A percentile compares a stretch with the other conserved stretches of the same genome.
Conservation (phyloP, 768 basidiomycete genomes). For the Russula olivacea region DNA sequence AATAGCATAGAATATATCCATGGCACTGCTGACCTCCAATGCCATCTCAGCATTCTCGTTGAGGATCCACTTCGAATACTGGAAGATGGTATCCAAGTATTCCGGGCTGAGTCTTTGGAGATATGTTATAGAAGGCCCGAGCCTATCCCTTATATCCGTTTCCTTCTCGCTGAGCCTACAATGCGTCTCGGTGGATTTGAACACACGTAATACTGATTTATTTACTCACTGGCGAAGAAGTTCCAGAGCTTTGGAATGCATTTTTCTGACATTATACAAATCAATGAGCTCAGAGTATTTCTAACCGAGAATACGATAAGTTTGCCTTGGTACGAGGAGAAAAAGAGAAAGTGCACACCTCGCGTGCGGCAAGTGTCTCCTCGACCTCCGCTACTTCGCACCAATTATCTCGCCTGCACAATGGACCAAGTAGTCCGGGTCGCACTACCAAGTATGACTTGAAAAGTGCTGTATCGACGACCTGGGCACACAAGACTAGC, state of each 20-base stretch:
- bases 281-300: slow-evolving; percentile 89
- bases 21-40: slow-evolving; percentile 51
- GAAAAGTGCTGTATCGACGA: slow-evolving; percentile 93
- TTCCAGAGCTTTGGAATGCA: slow-evolving; percentile 83
- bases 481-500: slow-evolving; percentile 81
- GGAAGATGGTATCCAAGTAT: slow-evolving; percentile 75
- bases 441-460: slow-evolving; percentile 83
- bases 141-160: slow-evolving; percentile 68
- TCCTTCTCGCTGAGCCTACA: slow-evolving; percentile 73
- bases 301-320: slow-evolving; percentile 37
- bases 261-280: slow-evolving; percentile 90
- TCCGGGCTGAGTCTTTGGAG: slow-evolving; percentile 85
- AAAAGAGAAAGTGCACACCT: slow-evolving; percentile 44
- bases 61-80: slow-evolving; percentile 81
- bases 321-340: neutral
- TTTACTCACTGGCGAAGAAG: slow-evolving; percentile 76
- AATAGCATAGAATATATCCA: neutral
- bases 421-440: slow-evolving; percentile 73
- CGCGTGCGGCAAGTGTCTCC: slow-evolving; percentile 70
- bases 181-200: neutral
- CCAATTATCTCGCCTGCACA: slow-evolving; percentile 93
- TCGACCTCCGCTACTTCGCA: slow-evolving; percentile 95
- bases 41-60: slow-evolving; percentile 64
- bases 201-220: neutral
- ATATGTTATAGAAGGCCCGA: slow-evolving; percentile 80